phyloP scores from a whole-genome alignment of 768 basidiomycete genomes.

The Tylopilus sp. region DNA sequence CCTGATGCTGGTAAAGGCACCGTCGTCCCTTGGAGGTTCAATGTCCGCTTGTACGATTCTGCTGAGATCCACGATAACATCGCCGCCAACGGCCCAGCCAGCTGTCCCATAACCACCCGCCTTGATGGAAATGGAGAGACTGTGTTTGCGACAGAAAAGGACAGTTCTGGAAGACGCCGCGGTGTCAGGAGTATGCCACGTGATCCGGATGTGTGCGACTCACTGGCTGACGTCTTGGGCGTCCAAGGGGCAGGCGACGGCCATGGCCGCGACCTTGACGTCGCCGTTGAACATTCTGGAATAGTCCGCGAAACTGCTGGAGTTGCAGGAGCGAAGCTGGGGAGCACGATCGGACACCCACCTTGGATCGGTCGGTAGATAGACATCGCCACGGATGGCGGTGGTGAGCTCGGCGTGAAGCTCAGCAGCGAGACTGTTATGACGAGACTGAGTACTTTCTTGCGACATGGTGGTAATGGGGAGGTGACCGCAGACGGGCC shows the following conservation, averaged over 20 bases:
- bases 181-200: constrained; percentile 7
- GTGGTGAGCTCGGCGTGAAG: constrained; percentile 45
- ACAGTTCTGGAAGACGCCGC: constrained; percentile 47
- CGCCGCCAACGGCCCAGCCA: constrained; percentile 85
- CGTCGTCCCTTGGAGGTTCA: constrained; percentile 52
- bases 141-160: constrained; percentile 68
- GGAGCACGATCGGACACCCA: constrained; percentile 18
- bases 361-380: constrained; percentile 43
- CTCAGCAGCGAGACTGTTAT: constrained; percentile 13
- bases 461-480: constrained; percentile 16
- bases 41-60: constrained; percentile 66
- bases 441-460: neutral
- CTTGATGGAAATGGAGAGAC: constrained; percentile 74
- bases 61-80: constrained; percentile 79
- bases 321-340: neutral
- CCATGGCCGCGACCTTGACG: constrained; percentile 54
- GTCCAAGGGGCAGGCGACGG: constrained; percentile 70
- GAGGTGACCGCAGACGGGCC: neutral
- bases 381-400: constrained; percentile 45
- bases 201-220: constrained; percentile 26
- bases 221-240: constrained; percentile 81
- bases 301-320: constrained; percentile 26
- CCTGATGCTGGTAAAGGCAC: constrained; percentile 57
- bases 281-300: constrained; percentile 75
- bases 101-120: constrained; percentile 91